These are phyloP conservation scores for Mycena sp. DNA, from an alignment of 1,284 basidiomycete species.

Conservation along the genomic window DNA sequence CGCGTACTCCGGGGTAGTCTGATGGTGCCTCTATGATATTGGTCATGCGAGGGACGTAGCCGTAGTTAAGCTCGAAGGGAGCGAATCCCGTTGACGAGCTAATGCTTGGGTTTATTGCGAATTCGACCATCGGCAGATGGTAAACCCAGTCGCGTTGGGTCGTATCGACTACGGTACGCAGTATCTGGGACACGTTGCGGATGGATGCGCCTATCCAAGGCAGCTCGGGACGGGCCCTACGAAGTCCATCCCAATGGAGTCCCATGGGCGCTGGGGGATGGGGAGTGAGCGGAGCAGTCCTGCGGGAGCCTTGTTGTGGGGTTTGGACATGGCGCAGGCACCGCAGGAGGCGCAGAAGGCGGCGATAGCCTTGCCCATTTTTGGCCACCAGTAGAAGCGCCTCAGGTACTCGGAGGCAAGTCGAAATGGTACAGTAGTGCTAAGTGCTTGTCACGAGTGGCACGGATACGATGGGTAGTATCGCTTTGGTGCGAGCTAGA, in stretches of 20 bases:
- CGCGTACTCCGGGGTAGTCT: too few species aligned
- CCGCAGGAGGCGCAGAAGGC: background rate
- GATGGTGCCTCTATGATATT: too few species aligned
- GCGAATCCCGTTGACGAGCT: constrained; percentile 31
- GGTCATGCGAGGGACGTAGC: constrained; percentile 30
- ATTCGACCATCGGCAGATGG: constrained; percentile 32
- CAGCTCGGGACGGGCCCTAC: constrained; percentile 43
- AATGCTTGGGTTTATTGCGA: constrained; percentile 34
- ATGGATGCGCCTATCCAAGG: constrained; percentile 30
- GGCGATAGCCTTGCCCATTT: background rate
- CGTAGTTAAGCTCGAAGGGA: constrained; percentile 37
- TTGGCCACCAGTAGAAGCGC: constrained; percentile 38
- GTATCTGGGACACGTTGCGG: constrained; percentile 39
- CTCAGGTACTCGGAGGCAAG: constrained; percentile 30
- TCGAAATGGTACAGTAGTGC: too few species aligned
- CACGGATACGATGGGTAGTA: too few species aligned
- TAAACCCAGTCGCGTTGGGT: constrained; percentile 36
- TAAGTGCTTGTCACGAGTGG: too few species aligned
- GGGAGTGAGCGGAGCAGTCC: constrained; percentile 44
- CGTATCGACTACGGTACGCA: constrained; percentile 27
- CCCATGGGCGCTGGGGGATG: constrained; percentile 42
- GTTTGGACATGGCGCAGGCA: constrained; percentile 28
- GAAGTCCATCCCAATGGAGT: constrained; percentile 48
- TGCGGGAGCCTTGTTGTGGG: constrained; percentile 22
- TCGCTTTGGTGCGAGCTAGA: too few species aligned